These are phyloP conservation scores for Rutidosis leptorrhynchoides DNA, from an alignment of 129 eudicot genomes.

Conservation along the genomic window DNA sequence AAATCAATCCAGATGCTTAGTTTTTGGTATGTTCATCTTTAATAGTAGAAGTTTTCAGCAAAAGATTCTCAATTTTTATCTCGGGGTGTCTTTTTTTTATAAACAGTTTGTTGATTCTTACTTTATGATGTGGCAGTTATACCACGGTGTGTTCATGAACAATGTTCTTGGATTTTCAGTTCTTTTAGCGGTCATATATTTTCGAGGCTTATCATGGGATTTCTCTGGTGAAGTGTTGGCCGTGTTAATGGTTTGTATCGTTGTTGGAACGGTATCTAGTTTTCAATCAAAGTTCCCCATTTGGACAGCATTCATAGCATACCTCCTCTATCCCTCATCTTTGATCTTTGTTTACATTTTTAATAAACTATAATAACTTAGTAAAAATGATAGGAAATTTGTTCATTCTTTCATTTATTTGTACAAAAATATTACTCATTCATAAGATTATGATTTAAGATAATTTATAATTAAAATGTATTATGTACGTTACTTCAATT, in stretches of 20 bases:
- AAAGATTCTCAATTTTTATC: background rate
- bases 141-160: conserved; percentile 81
- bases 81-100: background rate
- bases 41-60: background rate
- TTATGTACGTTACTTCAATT: background rate
- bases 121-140: conserved; percentile 48
- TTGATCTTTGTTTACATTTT: conserved; percentile 57
- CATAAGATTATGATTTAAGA: too few relatives aligned
- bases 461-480: background rate
- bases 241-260: conserved; percentile 47
- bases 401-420: conserved; percentile 19
- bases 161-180: conserved; percentile 79
- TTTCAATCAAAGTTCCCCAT: conserved; percentile 48
- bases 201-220: conserved; percentile 60
- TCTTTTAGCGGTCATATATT: conserved; percentile 58
- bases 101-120: background rate
- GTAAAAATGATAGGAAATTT: background rate
- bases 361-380: conserved; percentile 26
- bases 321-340: conserved; percentile 62
- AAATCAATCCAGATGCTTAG: background rate
- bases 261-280: conserved; percentile 56
- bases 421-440: background rate
- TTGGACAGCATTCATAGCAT: conserved; percentile 64
- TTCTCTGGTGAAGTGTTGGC: conserved; percentile 60
- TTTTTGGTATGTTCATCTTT: background rate